phyloP scores from a whole-genome alignment of 257 asterid genomes.

The Ophiorrhiza pumila region DNA sequence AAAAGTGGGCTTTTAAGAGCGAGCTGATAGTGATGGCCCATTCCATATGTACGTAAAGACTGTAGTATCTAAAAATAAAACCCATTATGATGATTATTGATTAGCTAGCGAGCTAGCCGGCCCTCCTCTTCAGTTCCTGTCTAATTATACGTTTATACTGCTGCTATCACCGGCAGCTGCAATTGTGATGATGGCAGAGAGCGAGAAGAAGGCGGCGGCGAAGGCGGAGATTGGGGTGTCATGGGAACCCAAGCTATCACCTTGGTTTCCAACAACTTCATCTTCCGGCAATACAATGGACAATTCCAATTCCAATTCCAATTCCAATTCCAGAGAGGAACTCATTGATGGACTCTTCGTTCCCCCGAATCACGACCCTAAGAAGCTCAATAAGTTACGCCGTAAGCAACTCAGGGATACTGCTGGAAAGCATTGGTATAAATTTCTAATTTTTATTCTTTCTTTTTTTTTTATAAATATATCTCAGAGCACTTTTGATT shows the following conservation, averaged over 20 bases:
- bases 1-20: too few relatives aligned
- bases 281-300: conserved; percentile 2
- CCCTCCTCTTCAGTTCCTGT: too few relatives aligned
- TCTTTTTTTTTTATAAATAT: not conserved
- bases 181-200: conserved; percentile 7
- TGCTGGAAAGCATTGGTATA: conserved; percentile 87
- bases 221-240: conserved; percentile 50
- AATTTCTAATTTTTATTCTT: not conserved
- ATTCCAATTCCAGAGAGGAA: conserved; percentile 45
- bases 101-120: too few relatives aligned
- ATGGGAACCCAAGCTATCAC: conserved; percentile 63
- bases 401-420: conserved; percentile 78
- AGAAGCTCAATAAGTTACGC: conserved; percentile 51
- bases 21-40: too few relatives aligned
- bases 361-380: conserved; percentile 74
- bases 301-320: conserved; percentile 21
- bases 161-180: too few relatives aligned
- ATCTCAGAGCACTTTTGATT: not conserved
- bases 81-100: too few relatives aligned
- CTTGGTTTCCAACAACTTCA: conserved; percentile 28
- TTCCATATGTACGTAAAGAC: too few relatives aligned
- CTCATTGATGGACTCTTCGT: conserved; percentile 80
- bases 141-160: too few relatives aligned
- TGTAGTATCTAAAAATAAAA: too few relatives aligned
- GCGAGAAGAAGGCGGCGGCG: conserved; percentile 11